Evolutionary conservation across 1,284 basidiomycete genomes (phyloP).

Genomic region (Papiliotrema fonsecae): DNA sequence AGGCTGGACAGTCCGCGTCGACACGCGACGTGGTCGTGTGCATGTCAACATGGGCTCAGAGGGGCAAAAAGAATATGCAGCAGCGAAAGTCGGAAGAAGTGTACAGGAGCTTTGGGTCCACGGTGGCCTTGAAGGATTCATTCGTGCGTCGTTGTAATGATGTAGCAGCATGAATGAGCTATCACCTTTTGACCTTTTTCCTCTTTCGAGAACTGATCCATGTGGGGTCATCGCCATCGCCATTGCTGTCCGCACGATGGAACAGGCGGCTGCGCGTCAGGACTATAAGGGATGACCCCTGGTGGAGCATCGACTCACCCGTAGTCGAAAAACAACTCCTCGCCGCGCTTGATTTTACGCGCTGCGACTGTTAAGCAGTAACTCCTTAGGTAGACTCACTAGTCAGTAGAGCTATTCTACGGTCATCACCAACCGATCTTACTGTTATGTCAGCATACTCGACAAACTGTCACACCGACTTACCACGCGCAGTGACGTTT

Average conservation of each 20-base stretch:
- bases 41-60: conserved; percentile 52
- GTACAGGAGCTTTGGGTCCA: conserved; percentile 77
- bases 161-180: neutral
- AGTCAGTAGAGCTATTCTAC: conserved; percentile 1
- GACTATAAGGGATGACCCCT: too few species aligned
- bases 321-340: conserved; percentile 19
- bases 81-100: conserved; percentile 75
- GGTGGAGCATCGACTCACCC: conserved; percentile 13
- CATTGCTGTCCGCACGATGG: too few species aligned
- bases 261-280: too few species aligned
- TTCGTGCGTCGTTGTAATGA: conserved; percentile 50
- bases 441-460: neutral
- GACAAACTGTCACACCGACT: too few species aligned
- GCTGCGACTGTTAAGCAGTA: conserved; percentile 4
- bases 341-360: conserved; percentile 9
- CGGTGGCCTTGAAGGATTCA: conserved; percentile 53
- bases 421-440: conserved; percentile 3
- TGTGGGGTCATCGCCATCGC: neutral
- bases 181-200: neutral
- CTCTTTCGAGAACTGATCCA: neutral
- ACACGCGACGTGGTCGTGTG: conserved; percentile 65
- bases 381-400: conserved; percentile 2
- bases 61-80: conserved; percentile 58
- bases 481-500: too few species aligned
- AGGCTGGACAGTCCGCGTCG: conserved; percentile 61